Evolutionary conservation across 306 rosid genomes (phyloP).

Genomic region (Cicer arietinum): DNA sequence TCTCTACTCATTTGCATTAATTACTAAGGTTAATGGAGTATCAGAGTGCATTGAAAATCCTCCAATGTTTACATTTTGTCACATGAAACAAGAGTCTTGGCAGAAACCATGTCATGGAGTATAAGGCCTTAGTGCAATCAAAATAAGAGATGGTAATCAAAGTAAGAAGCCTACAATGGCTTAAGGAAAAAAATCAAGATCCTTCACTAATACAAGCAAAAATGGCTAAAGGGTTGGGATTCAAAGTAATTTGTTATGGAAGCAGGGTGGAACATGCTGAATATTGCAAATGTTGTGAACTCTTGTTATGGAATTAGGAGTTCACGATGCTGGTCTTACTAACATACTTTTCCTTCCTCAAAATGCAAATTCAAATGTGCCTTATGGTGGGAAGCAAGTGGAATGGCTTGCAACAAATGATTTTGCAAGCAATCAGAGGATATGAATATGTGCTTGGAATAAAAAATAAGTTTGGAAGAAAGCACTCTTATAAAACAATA

Average conservation of each 20-base stretch:
- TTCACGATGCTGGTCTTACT: constrained; percentile 94
- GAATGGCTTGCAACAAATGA: constrained; percentile 68
- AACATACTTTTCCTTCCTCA: constrained; percentile 85
- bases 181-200: constrained; percentile 71
- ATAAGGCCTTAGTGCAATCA: constrained; percentile 65
- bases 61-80: constrained; percentile 58
- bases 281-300: constrained; percentile 65
- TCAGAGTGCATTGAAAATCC: constrained; percentile 59
- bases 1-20: too few relatives aligned
- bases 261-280: constrained; percentile 52
- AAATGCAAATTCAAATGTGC: constrained; percentile 80
- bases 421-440: constrained; percentile 43
- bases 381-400: constrained; percentile 59
- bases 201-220: constrained; percentile 63
- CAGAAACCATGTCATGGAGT: constrained; percentile 58
- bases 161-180: constrained; percentile 59
- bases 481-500: constrained; percentile 73
- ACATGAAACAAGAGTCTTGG: constrained; percentile 38
- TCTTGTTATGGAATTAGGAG: constrained; percentile 92
- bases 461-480: constrained; percentile 67
- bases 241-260: constrained; percentile 59
- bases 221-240: constrained; percentile 68
- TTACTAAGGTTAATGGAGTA: constrained; percentile 48
- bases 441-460: constrained; percentile 43
- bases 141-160: constrained; percentile 31